Percentiles rank a stretch among this genome's conserved stretches.
Conservation (phyloP, 441 rosid species). For the Gossypium gossypioides region DNA sequence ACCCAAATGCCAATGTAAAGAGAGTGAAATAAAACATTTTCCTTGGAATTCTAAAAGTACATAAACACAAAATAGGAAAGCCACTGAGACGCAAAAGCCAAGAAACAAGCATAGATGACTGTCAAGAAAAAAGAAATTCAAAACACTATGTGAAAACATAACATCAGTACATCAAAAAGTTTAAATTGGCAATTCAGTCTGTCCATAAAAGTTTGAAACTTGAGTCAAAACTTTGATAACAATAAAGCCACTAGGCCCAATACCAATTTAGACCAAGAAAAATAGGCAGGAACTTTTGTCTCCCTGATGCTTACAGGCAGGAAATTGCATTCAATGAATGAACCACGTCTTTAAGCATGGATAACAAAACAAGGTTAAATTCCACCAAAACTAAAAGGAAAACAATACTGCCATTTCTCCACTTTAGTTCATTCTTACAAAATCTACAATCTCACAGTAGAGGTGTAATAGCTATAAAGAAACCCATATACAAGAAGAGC, state of each 20-base stretch:
- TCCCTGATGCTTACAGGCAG: background rate
- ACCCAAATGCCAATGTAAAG: background rate
- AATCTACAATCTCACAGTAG: background rate
- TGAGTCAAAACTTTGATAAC: background rate
- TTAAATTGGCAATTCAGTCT: background rate
- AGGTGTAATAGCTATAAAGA: background rate
- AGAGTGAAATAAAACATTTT: background rate
- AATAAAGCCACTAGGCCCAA: background rate
- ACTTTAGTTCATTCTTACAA: background rate
- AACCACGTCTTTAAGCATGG: background rate
- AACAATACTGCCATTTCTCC: background rate
- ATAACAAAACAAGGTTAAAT: background rate
- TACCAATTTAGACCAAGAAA: background rate
- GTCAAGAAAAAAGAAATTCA: background rate
- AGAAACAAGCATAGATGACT: background rate
- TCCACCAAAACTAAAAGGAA: background rate
- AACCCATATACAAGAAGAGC: background rate
- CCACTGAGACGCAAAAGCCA: background rate
- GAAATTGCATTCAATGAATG: background rate
- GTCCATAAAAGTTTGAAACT: background rate
- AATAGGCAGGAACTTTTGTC: background rate
- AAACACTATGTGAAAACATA: background rate
- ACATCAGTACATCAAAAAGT: background rate
- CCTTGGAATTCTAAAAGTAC: background rate
- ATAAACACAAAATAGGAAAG: background rate